Evolutionary conservation across 148 eudicot genomes (phyloP).

Genomic region (Amaranthus cruentus): DNA sequence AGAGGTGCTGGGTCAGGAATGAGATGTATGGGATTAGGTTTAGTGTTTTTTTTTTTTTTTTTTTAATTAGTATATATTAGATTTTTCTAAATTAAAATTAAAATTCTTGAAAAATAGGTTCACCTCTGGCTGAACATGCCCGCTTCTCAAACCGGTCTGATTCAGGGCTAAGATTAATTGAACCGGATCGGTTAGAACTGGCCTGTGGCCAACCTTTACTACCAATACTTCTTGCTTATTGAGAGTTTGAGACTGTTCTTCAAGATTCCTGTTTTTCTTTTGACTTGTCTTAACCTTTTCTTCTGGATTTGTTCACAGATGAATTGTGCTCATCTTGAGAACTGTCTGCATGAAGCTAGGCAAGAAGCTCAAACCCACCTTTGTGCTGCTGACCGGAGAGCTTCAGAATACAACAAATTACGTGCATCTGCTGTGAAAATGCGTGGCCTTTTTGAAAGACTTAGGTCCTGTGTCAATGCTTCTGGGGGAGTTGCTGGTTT

Average conservation of each 20-base stretch:
- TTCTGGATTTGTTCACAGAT: conserved; percentile 46
- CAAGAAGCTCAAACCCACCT: conserved; percentile 97
- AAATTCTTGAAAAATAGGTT: too few species aligned
- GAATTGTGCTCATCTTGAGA: conserved; percentile 96
- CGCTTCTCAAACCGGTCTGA: too few species aligned
- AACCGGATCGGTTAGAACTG: too few species aligned
- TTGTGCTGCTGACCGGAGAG: conserved; percentile 90
- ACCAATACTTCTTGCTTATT: neutral
- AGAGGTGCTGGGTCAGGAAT: too few species aligned
- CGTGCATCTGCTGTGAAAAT: conserved; percentile 83
- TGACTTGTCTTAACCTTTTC: neutral
- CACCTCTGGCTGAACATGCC: too few species aligned
- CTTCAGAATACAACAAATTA: conserved; percentile 72
- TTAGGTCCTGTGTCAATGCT: conserved; percentile 58
- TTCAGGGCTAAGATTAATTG: too few species aligned
- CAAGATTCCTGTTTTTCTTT: neutral
- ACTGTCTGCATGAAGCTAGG: conserved; percentile 90
- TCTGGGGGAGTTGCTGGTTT: conserved; percentile 65
- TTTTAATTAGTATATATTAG: too few species aligned
- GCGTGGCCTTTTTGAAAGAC: conserved; percentile 79
- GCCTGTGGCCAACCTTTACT: too few species aligned
- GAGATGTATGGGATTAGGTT: too few species aligned
- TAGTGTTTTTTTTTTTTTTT: too few species aligned
- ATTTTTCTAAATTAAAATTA: too few species aligned
- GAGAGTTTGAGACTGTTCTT: neutral